Base-by-base conservation (phyloP, 306 rosid species). In the Elaeagnus macrophylla region DNA sequence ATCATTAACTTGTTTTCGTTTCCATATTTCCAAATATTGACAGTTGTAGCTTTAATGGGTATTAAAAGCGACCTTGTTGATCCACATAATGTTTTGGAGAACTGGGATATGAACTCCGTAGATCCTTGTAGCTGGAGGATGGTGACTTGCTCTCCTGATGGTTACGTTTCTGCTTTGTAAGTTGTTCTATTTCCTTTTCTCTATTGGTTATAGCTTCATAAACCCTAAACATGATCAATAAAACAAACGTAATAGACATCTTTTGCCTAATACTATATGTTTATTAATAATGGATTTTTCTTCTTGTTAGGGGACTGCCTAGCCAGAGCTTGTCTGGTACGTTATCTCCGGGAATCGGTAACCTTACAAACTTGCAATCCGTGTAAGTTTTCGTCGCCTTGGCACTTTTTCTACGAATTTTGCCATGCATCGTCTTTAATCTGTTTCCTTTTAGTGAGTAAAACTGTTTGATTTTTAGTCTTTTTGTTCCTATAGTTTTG, bases 71-170 rank as follows among this genome's bases (percentile, higher is more conserved):
- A 45, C 56, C 77, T 93, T 53, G 10, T 50, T 67, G 99, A 93
- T 70, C 99, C 96, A 44, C 95, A 88, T 73, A 84, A 82, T 68
- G 99, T 87, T 50, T 61, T 93, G 81, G 99, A 93, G 73, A 79
- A 60, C 72, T 93, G 99, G 99, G 99, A 93, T 78, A 73, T 66
- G 15, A 84, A 69, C 68, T 93, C 96, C 54, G 99, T 93, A 42
- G 99, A 93, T 83, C 99, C 99, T 47, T 93, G 99, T 75, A 84
- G 99, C 72, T 93, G 99, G 99, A 84, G 99, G 75, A 93, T 93
- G 99, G 83, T 93, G 44, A 87, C 96, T 41, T 93, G 99, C 69
- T 62, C 83, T 43, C 0, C 76, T 12, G 99, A 93, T 74, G 95
- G 95, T 62, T 87, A 54, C 15, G 99, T 93, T 57, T 84, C 90